Conservation (phyloP, 306 rosid genomes). For the Prosopis cineraria region DNA sequence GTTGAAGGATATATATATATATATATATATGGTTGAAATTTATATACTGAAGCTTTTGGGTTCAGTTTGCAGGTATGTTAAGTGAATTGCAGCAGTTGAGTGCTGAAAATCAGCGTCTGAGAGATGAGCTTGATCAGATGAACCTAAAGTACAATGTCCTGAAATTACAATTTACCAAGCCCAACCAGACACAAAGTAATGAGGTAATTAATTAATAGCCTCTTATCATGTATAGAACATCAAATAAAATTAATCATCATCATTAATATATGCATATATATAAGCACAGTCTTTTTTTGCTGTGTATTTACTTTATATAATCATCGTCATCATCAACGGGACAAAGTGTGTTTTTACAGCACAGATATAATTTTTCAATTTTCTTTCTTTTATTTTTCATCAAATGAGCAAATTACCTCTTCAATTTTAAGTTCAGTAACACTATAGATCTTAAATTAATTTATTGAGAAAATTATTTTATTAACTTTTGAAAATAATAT, state of each 20-base stretch:
- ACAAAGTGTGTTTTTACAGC: too few relatives aligned
- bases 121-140: conserved; percentile 47
- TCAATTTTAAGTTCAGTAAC: too few relatives aligned
- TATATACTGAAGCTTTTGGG: background rate
- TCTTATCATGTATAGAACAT: background rate
- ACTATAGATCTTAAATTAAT: too few relatives aligned
- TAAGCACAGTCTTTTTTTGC: too few relatives aligned
- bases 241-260: background rate
- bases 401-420: too few relatives aligned
- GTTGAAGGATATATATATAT: background rate
- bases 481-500: too few relatives aligned
- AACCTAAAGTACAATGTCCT: conserved; percentile 47
- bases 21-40: background rate
- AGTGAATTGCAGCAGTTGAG: conserved; percentile 53
- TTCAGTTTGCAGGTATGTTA: conserved; percentile 41
- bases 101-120: conserved; percentile 53
- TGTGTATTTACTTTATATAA: background rate
- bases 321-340: too few relatives aligned
- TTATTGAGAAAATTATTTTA: too few relatives aligned
- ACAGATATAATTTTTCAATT: background rate
- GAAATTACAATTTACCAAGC: conserved; percentile 37
- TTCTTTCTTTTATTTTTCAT: conserved; percentile 22
- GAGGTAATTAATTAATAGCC: conserved; percentile 36
- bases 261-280: too few relatives aligned
- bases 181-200: conserved; percentile 35